Conservation (phyloP, 75 land plant species). For the Adiantum capillusveneris region DNA sequence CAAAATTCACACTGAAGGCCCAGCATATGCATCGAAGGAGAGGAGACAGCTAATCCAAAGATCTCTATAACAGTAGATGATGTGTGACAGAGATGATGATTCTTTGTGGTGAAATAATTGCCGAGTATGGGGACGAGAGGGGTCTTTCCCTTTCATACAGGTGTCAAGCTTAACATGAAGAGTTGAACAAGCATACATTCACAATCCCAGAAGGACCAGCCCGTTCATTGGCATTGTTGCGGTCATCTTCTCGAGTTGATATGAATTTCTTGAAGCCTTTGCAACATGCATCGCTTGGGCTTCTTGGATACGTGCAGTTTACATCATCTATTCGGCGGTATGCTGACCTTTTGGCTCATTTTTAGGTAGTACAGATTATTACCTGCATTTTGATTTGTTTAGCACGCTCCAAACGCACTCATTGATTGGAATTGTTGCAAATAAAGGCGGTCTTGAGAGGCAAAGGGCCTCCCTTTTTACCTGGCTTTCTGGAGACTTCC, state of each 20-base stretch:
- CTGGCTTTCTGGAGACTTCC: slow-evolving; percentile 69
- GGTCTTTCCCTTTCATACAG: slow-evolving; percentile 81
- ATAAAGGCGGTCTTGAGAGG: slow-evolving; percentile 86
- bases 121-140: slow-evolving; percentile 58
- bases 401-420: not conserved
- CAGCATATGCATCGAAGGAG: slow-evolving; percentile 58
- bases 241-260: slow-evolving; percentile 65
- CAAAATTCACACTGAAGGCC: too few relatives aligned
- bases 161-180: slow-evolving; percentile 69
- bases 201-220: slow-evolving; percentile 87
- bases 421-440: slow-evolving; percentile 21
- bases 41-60: slow-evolving; percentile 69
- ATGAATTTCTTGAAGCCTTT: slow-evolving; percentile 75
- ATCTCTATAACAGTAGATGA: slow-evolving; percentile 65
- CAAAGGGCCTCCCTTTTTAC: slow-evolving; percentile 59
- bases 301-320: slow-evolving; percentile 97
- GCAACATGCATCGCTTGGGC: slow-evolving; percentile 68
- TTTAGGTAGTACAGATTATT: slow-evolving; percentile 59
- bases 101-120: slow-evolving; percentile 90
- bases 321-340: slow-evolving; percentile 95
- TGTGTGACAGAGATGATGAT: slow-evolving; percentile 98
- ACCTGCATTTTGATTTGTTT: not conserved
- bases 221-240: slow-evolving; percentile 54
- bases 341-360: slow-evolving; percentile 87
- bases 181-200: slow-evolving; percentile 38